Evolutionary conservation across 1,139 yeast species (phyloP).

Genomic region (Diutina rugosa): DNA sequence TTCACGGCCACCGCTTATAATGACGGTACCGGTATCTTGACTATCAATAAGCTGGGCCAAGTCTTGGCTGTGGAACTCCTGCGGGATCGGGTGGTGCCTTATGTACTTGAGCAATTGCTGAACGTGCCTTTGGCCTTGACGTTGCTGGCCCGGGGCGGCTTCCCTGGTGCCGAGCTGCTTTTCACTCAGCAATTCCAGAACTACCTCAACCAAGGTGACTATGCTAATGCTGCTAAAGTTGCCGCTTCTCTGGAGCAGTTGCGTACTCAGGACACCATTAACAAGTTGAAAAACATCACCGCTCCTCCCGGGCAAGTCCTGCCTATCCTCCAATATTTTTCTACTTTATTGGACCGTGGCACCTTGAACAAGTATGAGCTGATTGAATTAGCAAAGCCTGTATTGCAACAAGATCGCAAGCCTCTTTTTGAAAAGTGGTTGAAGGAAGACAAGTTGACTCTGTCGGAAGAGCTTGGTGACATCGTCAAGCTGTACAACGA

Average conservation of each 20-base stretch:
- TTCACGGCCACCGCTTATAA: slow-evolving; percentile 79
- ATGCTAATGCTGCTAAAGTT: slow-evolving; percentile 85
- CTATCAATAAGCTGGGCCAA: slow-evolving; percentile 92
- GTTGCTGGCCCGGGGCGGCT: slow-evolving; percentile 88
- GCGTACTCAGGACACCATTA: slow-evolving; percentile 90
- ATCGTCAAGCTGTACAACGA: slow-evolving; percentile 77
- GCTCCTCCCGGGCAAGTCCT: slow-evolving; percentile 95
- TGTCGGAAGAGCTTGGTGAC: slow-evolving; percentile 95
- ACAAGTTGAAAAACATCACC: slow-evolving; percentile 81
- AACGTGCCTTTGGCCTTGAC: slow-evolving; percentile 81
- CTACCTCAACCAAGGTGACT: slow-evolving; percentile 74
- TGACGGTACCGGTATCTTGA: slow-evolving; percentile 70
- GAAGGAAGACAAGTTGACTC: slow-evolving; percentile 85
- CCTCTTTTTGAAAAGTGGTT: slow-evolving; percentile 94
- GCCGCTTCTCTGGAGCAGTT: slow-evolving; percentile 93
- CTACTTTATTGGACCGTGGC: slow-evolving; percentile 86
- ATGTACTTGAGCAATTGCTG: slow-evolving; percentile 74
- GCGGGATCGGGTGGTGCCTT: slow-evolving; percentile 77
- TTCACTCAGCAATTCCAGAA: slow-evolving; percentile 88
- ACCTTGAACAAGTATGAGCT: slow-evolving; percentile 89
- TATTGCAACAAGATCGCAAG: slow-evolving; percentile 88
- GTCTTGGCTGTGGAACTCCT: slow-evolving; percentile 88
- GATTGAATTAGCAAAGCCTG: slow-evolving; percentile 90
- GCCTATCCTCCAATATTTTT: slow-evolving; percentile 87
- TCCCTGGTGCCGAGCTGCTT: slow-evolving; percentile 92